phyloP scores from a whole-genome alignment of 129 eudicot species.

The Flaveria trinervia region DNA sequence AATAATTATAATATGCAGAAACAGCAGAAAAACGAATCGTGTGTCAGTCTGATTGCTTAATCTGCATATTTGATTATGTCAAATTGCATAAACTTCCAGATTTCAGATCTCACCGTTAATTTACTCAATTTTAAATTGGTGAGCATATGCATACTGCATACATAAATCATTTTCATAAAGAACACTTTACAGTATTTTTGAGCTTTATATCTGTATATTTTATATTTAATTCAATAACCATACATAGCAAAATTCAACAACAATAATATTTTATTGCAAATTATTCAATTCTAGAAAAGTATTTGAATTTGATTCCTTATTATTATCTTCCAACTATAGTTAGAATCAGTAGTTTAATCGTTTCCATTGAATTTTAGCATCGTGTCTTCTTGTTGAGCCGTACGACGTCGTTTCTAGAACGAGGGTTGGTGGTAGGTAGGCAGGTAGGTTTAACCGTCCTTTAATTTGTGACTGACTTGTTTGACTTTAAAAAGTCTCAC shows the following conservation, averaged over 20 bases:
- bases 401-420: background rate
- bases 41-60: background rate
- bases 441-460: background rate
- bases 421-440: background rate
- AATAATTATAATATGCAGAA: too few species aligned
- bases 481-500: background rate
- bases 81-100: background rate
- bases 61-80: slow-evolving; percentile 2
- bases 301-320: too few species aligned
- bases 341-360: too few species aligned
- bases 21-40: background rate
- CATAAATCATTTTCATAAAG: background rate
- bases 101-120: slow-evolving; percentile 15
- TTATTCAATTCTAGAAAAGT: too few species aligned
- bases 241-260: background rate
- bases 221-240: background rate
- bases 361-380: too few species aligned
- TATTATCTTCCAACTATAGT: too few species aligned
- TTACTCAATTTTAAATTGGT: background rate
- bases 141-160: background rate
- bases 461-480: background rate
- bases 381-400: background rate
- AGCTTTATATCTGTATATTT: background rate
- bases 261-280: background rate
- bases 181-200: slow-evolving; percentile 2